Evolutionary conservation across 176 grass and related monocot genomes (phyloP), one percentile per base, ranked within the genome.

Genomic region (Pontederia paniculata): DNA sequence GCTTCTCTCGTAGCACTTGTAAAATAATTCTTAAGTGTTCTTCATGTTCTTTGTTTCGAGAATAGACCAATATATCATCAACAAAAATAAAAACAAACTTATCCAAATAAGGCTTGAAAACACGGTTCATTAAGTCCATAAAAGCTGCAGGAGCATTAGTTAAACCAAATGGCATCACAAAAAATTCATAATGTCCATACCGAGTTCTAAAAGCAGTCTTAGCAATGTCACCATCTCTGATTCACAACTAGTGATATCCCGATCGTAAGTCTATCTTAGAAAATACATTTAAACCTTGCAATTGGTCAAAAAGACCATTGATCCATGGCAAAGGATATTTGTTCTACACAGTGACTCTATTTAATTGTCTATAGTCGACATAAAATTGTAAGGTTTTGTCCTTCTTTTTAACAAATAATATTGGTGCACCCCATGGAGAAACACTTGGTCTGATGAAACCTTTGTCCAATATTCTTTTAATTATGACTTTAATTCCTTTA

Each of bases 41-140:
- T 31, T 31, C 5, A 0, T 60, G 54, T 16, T 71, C 11, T 4
- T 48, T 0, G 25, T 25, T 28, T 11, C 17, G 47, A 5, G 17
- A 49, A 12, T 59, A 59, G 10, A 71, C 48, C 2, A 71, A 9
- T 2, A 57, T 57, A 22, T 69, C 66, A 55, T 56, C 66, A 18
- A 69, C 44, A 11, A 55, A 44, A 9, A 55, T 7, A 4, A 45
- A 2, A 1, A 31, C 11, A 31, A 31, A 2, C 25, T 31, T 31
- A 31, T 31, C 25, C 0, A 69, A 21, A 45, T 31, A 31, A 31
- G 25, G 0, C 25, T 13, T 12, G 4, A 45, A 23, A 5, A 69
- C 23, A 0, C 18, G 0, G 1, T 69, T 69, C 66, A 69, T 69
- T 2, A 69, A 1, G 0, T 54, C 21, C 23, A 55, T 54, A 14